Conservation (phyloP, 129 eudicot species). For the Flaveria ramosissima region DNA sequence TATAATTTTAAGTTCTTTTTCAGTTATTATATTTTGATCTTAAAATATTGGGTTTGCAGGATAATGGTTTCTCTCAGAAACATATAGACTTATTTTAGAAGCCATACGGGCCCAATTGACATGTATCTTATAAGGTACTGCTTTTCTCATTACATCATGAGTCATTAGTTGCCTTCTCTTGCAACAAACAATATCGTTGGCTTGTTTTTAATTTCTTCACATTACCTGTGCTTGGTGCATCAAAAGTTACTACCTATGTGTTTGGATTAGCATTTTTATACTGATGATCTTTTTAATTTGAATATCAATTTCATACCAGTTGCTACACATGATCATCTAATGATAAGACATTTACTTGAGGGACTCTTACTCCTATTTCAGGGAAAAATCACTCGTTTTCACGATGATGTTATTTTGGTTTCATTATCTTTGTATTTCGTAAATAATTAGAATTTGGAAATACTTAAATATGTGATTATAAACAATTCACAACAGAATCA, state of each 20-base stretch:
- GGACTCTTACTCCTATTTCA: neutral
- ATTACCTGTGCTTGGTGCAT: neutral
- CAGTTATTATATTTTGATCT: neutral
- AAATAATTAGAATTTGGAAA: neutral
- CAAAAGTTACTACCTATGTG: neutral
- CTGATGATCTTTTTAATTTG: neutral
- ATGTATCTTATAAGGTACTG: slow-evolving; percentile 65
- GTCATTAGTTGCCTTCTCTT: no score
- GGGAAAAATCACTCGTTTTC: no score
- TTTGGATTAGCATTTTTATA: neutral
- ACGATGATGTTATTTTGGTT: no score
- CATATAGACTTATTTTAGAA: slow-evolving; percentile 61
- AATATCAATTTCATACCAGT: neutral
- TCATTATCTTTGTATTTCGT: neutral
- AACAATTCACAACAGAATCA: neutral
- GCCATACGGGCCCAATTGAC: slow-evolving; percentile 68
- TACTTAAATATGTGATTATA: neutral
- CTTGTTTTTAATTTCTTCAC: neutral
- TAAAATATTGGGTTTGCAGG: slow-evolving; percentile 44
- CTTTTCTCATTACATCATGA: slow-evolving; percentile 7
- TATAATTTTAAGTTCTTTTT: neutral
- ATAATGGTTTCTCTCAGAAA: slow-evolving; percentile 40
- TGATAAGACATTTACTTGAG: neutral
- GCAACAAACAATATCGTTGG: neutral
- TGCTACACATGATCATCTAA: neutral